Evolutionary conservation across 2,329 filamentous ascomycete species (phyloP).

Genomic region (Beauveria rudraprayagi): DNA sequence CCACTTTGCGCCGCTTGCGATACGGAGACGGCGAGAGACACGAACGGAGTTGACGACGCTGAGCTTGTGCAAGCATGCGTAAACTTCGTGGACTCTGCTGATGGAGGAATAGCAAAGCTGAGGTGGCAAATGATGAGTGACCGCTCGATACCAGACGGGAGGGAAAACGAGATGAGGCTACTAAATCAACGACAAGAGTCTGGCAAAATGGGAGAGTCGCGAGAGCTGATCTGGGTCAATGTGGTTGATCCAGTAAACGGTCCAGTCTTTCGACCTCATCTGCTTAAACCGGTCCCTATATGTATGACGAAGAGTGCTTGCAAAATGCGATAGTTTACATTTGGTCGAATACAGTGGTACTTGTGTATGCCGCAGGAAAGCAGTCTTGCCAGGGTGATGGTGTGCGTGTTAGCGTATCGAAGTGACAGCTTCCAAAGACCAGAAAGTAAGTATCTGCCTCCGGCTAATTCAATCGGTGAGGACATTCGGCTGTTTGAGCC

Average conservation of each 20-base stretch:
- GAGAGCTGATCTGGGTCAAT: constrained; percentile 38
- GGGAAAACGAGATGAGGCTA: not conserved
- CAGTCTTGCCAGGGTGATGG: not conserved
- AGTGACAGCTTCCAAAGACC: not conserved
- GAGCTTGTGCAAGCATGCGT: constrained; percentile 33
- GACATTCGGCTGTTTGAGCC: too few relatives aligned
- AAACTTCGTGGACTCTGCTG: constrained; percentile 32
- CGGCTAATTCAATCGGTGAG: too few relatives aligned
- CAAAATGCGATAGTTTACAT: not conserved
- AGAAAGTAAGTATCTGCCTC: not conserved
- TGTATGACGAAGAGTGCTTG: constrained; percentile 24
- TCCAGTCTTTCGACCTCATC: constrained; percentile 38
- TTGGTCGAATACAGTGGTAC: too few relatives aligned
- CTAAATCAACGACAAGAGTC: constrained; percentile 16
- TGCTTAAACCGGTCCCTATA: constrained; percentile 42
- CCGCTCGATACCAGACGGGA: not conserved
- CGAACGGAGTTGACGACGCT: constrained; percentile 16
- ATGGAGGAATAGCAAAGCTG: constrained; percentile 38
- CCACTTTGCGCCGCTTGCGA: constrained; percentile 43
- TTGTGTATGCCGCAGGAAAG: not conserved
- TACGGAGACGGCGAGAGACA: constrained; percentile 31
- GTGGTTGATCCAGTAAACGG: constrained; percentile 40
- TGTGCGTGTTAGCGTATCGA: too few relatives aligned
- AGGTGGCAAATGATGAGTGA: constrained; percentile 29
- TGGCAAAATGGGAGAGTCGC: not conserved